Conservation (phyloP, 495 filamentous ascomycete genomes). For the Penicillium ochrochloron region DNA sequence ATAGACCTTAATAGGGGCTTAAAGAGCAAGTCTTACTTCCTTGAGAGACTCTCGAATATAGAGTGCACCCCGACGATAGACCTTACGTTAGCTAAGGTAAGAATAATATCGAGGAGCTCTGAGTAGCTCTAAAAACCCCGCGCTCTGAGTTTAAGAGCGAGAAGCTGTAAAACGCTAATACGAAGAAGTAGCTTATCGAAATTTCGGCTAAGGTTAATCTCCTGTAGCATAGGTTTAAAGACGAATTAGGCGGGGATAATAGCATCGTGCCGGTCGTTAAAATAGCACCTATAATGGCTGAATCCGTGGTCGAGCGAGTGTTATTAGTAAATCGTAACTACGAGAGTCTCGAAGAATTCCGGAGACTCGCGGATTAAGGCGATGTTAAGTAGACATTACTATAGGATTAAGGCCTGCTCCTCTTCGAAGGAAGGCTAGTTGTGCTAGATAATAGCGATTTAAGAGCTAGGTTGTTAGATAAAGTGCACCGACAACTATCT, state of each 20-base stretch:
- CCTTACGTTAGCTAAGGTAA: background rate
- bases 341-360: background rate
- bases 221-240: background rate
- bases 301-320: too few relatives aligned
- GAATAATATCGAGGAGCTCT: background rate
- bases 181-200: background rate
- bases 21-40: background rate
- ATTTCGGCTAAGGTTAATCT: background rate
- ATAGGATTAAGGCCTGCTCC: background rate
- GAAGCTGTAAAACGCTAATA: background rate
- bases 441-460: background rate
- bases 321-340: too few relatives aligned
- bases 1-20: background rate
- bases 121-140: background rate
- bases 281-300: too few relatives aligned
- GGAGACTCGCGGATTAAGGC: background rate
- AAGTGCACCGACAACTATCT: conserved; percentile 14
- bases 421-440: background rate
- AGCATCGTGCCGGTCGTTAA: too few relatives aligned
- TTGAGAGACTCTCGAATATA: background rate
- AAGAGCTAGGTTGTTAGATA: conserved; percentile 4
- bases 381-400: background rate
- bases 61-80: background rate
- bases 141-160: background rate
- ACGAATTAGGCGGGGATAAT: background rate